Evolutionary conservation across 257 asterid genomes (phyloP).

Genomic region (Solanum pennellii): DNA sequence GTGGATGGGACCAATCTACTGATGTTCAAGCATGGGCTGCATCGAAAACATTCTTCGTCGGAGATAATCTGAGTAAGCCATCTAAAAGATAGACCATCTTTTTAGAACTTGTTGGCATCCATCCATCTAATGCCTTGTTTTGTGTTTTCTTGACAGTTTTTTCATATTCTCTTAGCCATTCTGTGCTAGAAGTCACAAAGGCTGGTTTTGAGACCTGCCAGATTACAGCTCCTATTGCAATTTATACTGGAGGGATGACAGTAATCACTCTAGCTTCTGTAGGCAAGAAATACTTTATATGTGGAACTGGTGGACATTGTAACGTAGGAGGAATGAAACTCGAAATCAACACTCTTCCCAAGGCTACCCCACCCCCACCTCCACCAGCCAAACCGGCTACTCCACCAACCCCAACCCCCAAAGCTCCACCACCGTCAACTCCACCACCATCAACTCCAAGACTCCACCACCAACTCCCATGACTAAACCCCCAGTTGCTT

Average conservation of each 20-base stretch:
- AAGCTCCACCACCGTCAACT: background rate
- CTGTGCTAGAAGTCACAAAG: conserved; percentile 50
- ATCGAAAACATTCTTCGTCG: conserved; percentile 18
- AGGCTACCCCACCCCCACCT: conserved; percentile 32
- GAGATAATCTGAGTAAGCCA: conserved; percentile 49
- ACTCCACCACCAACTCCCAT: conserved; percentile 7
- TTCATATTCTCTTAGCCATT: conserved; percentile 34
- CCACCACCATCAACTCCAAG: background rate
- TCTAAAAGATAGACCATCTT: background rate
- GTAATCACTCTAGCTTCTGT: conserved; percentile 34
- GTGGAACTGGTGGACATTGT: conserved; percentile 59
- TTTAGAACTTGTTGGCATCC: background rate
- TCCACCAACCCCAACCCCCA: background rate
- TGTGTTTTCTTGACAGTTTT: conserved; percentile 34
- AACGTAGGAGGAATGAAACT: conserved; percentile 67
- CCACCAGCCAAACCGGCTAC: conserved; percentile 19
- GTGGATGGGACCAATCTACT: conserved; percentile 46
- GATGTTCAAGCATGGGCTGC: conserved; percentile 48
- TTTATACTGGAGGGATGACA: conserved; percentile 34
- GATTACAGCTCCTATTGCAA: conserved; percentile 22
- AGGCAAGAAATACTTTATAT: conserved; percentile 56
- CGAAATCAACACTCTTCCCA: conserved; percentile 22
- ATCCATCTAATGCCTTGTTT: background rate
- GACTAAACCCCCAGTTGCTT: conserved; percentile 4
- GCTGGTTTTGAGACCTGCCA: conserved; percentile 44